Evolutionary conservation across 2,329 filamentous ascomycete species (phyloP).

Genomic region (Fusarium devonianum): DNA sequence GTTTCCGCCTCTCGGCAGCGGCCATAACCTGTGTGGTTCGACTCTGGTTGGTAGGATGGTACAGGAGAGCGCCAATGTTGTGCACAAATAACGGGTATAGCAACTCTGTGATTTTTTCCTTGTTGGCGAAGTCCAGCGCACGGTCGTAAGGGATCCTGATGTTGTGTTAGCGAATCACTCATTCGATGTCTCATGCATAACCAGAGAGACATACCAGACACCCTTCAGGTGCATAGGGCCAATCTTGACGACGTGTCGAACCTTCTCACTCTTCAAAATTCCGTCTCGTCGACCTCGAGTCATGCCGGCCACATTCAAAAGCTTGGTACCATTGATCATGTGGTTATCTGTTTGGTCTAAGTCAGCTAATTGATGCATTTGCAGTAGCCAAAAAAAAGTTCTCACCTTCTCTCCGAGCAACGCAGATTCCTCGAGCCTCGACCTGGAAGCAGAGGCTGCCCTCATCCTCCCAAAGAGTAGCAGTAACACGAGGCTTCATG

Average conservation of each 20-base stretch:
- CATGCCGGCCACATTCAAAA: slow-evolving; percentile 98
- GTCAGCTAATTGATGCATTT: slow-evolving; percentile 10
- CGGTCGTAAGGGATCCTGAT: slow-evolving; percentile 95
- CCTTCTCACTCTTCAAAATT: slow-evolving; percentile 97
- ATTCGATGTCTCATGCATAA: slow-evolving; percentile 29
- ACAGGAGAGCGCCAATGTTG: slow-evolving; percentile 92
- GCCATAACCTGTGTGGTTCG: slow-evolving; percentile 87
- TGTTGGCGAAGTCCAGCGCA: slow-evolving; percentile 98
- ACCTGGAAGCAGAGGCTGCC: slow-evolving; percentile 98
- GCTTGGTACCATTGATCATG: slow-evolving; percentile 98
- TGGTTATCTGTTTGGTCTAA: slow-evolving; percentile 75
- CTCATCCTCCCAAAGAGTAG: slow-evolving; percentile 97
- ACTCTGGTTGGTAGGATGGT: slow-evolving; percentile 88
- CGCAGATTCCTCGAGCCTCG: slow-evolving; percentile 94
- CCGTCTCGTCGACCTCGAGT: slow-evolving; percentile 93
- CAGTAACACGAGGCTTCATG: slow-evolving; percentile 95
- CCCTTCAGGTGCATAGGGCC: slow-evolving; percentile 99
- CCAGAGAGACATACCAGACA: slow-evolving; percentile 75
- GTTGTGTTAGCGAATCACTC: slow-evolving; percentile 37
- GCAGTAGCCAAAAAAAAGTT: slow-evolving; percentile 1
- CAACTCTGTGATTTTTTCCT: slow-evolving; percentile 97
- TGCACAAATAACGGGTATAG: slow-evolving; percentile 97
- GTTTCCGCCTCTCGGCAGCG: slow-evolving; percentile 78
- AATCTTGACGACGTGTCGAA: slow-evolving; percentile 97
- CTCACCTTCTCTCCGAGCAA: slow-evolving; percentile 89